Base-by-base conservation (phyloP, 306 rosid genomes). In the Fragaria ananassa region DNA sequence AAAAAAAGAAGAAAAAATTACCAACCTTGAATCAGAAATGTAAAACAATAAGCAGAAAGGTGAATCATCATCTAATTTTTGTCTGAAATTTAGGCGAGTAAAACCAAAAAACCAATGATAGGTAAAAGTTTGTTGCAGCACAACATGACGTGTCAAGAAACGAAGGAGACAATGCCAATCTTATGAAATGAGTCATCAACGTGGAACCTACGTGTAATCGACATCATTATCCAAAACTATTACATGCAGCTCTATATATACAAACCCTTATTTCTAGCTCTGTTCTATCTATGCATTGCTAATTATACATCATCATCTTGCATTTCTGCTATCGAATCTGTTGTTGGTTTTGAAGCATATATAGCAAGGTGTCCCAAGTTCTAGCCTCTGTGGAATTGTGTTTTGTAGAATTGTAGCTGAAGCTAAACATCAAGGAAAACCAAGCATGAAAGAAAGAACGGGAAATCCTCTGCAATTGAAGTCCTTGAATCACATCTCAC, bases 401-500 rank as follows among this genome's bases (percentile, higher is more conserved):
- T 23, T 65, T 8, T 10, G 19, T 44, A 17, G 42, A 15, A 27
- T 31, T 17, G 45, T 13, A 17, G 45, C 69, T 15, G 8, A 14
- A 17, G 29, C 70, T 4, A 65, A 27, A 65, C 29, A 19, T 8
- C 6, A 37, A 25, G 47, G 10, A 65, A 39, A 37, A 3, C 1
- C 25, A 23, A 61, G 45, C 11, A 67, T 54, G 41, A 51, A 49
- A 65, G 71, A 69, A 19, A 23, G 31, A 67, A 80, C 76, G 85
- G 84, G 67, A 17, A 92, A 89, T 64, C 95, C 97, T 71, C 76
- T 93, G 73, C 84, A 79, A 27, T 86, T 91, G 29, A 91, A 87
- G 84, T 88, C 98, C 37, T 71, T 93, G 84, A 93, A 93, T 75
- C 98, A 91, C 74, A 91, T 93, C 50, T 93, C 98, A n/a, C 25